Evolutionary conservation across 768 basidiomycete species (phyloP), one percentile per base, ranked within the genome.

Genomic region (Russula earlei): DNA sequence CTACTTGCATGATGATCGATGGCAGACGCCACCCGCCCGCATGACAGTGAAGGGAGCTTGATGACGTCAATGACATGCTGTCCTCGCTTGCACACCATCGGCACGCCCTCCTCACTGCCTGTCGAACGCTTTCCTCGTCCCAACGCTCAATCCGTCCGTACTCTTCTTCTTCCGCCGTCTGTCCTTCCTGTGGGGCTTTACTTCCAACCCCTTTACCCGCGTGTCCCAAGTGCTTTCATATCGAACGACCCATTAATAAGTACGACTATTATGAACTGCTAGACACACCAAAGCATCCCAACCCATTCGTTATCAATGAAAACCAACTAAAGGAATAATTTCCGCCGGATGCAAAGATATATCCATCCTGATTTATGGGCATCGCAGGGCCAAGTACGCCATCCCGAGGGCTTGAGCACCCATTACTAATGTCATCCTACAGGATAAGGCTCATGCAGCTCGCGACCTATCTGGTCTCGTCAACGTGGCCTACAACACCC

Each of bases 331-430:
- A 82, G 19, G 67, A 71, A 73, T 34, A 76, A 77, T 27, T 94
- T 91, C 67, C 72, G 86, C 33, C 71, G 77, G 44, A 80, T 86
- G 3, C 93, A 95, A 66, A 75, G 81, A 20, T 71, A 80, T 20
- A 83, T 89, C 49, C 93, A 97, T 72, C 93, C 93, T 0, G 93
- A 97, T 67, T 76, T 82, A 12, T 95, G 88, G 85, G 77, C 82
- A 33, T 77, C 81, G 29, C 77, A 79, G 64, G 81, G 82, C 54
- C 69, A 77, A 57, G 87, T 86, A 60, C 51, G 69, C 20, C 12
- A 29, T 29, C 6, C 5, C 24, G 42, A 11, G 3, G 17, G 14
- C 27, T 40, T 9, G 11, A 15, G 17, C 17, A 9, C 20, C 8
- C 29, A 52, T 51, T 44, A 17, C 22, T 54, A 20, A 53, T 19